A percentile compares a stretch with the other conserved stretches of the same genome.
These are phyloP conservation scores for Vitis cinerea DNA, from an alignment of 164 flowering plant genomes.

Conservation along the genomic window DNA sequence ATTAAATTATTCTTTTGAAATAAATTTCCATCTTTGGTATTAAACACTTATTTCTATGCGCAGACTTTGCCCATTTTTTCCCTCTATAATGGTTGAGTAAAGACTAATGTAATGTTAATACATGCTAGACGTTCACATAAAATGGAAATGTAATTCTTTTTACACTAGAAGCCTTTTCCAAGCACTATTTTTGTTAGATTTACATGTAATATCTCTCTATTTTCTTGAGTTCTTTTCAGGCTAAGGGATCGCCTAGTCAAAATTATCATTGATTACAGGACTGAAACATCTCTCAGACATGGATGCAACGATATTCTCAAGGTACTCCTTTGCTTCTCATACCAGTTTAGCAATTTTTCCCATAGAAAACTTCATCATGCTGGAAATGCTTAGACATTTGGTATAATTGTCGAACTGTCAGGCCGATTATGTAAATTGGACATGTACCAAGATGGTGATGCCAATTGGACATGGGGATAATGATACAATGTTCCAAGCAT, in stretches of 20 bases:
- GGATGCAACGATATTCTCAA: conserved; percentile 97
- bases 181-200: background rate
- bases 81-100: too few relatives aligned
- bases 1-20: too few relatives aligned
- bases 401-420: conserved; percentile 23
- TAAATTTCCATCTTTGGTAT: too few relatives aligned
- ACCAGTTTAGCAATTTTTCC: background rate
- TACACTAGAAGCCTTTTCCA: too few relatives aligned
- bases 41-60: too few relatives aligned
- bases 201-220: background rate
- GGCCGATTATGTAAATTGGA: conserved; percentile 85
- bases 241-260: conserved; percentile 90
- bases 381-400: background rate
- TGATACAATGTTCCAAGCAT: conserved; percentile 9
- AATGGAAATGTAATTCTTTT: too few relatives aligned
- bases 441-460: conserved; percentile 8
- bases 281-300: conserved; percentile 93
- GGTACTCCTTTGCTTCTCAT: conserved; percentile 39
- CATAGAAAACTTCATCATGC: background rate
- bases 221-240: conserved; percentile 37
- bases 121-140: too few relatives aligned
- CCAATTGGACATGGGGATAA: conserved; percentile 1
- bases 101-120: too few relatives aligned
- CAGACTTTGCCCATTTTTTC: too few relatives aligned
- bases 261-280: conserved; percentile 90